A percentile compares a stretch with the other conserved stretches of the same genome.
phyloP scores from a whole-genome alignment of 768 basidiomycete genomes.

The Tephrocybe sp. region DNA sequence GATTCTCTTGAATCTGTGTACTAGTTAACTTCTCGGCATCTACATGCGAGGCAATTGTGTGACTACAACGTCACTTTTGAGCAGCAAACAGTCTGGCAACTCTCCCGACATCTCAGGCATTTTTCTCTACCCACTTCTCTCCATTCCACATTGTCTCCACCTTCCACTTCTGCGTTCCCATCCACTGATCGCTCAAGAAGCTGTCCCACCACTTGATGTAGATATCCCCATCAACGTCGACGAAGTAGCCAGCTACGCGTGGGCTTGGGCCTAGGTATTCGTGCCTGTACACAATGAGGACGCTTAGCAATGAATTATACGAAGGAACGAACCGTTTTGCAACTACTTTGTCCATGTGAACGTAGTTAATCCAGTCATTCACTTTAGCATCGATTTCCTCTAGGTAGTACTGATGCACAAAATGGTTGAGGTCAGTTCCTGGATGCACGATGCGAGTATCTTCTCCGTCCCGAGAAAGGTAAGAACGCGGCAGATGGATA shows the following conservation, averaged over 20 bases:
- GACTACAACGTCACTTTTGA: background rate
- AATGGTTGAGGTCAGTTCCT: conserved; percentile 37
- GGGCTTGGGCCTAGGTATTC: conserved; percentile 46
- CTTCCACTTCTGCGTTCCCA: conserved; percentile 40
- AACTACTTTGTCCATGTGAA: conserved; percentile 32
- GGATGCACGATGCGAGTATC: conserved; percentile 30
- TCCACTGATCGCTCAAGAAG: conserved; percentile 43
- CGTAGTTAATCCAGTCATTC: conserved; percentile 28
- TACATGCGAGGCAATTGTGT: background rate
- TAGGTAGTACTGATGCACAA: conserved; percentile 29
- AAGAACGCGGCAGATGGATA: conserved; percentile 40
- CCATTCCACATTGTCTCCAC: conserved; percentile 33
- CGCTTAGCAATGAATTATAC: background rate
- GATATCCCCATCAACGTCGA: conserved; percentile 36
- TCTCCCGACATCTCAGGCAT: conserved; percentile 15
- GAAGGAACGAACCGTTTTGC: conserved; percentile 26
- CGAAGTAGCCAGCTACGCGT: conserved; percentile 39
- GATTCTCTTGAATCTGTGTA: too few relatives aligned
- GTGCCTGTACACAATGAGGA: conserved; percentile 27
- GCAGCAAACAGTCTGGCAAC: background rate
- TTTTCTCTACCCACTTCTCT: conserved; percentile 39
- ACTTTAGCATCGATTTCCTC: conserved; percentile 21
- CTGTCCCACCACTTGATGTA: conserved; percentile 45
- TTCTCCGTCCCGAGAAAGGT: conserved; percentile 33
- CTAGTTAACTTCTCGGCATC: background rate